These are phyloP conservation scores for Hymenotorrendiella dingleyae DNA, from an alignment of 2,329 filamentous ascomycete species.

Conservation along the genomic window DNA sequence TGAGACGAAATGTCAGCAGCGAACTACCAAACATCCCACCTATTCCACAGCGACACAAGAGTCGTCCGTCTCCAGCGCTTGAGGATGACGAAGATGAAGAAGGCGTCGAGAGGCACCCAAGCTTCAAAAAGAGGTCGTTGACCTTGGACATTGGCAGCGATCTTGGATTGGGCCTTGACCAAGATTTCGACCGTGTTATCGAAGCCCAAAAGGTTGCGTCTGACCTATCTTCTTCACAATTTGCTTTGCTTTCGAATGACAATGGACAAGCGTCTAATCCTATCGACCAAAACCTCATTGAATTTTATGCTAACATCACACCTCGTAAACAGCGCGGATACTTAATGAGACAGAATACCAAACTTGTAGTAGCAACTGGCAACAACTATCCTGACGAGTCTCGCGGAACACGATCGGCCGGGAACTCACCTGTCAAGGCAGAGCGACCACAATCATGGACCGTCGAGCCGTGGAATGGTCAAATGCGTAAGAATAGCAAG, in stretches of 20 bases:
- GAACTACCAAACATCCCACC: constrained; percentile 56
- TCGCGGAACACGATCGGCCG: constrained; percentile 51
- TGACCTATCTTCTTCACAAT: constrained; percentile 26
- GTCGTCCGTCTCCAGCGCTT: constrained; percentile 44
- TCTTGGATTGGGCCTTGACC: constrained; percentile 78
- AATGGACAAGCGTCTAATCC: constrained; percentile 42
- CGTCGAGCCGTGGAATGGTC: constrained; percentile 93
- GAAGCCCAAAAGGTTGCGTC: constrained; percentile 91
- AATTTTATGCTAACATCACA: constrained; percentile 55
- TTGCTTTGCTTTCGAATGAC: constrained; percentile 11
- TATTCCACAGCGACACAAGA: constrained; percentile 56
- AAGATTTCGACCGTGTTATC: constrained; percentile 92
- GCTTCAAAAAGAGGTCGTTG: constrained; percentile 76
- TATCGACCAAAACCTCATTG: constrained; percentile 5
- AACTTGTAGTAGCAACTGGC: constrained; percentile 84
- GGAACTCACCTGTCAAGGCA: constrained; percentile 67
- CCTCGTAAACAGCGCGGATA: constrained; percentile 82
- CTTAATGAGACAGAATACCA: constrained; percentile 97
- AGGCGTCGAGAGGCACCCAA: constrained; percentile 50
- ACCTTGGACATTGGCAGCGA: constrained; percentile 69
- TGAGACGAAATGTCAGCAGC: constrained; percentile 76
- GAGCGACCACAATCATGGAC: constrained; percentile 87
- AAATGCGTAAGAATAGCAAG: constrained; percentile 59
- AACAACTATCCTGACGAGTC: constrained; percentile 58
- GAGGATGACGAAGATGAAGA: constrained; percentile 26